Evolutionary conservation across 306 rosid species (phyloP).

Genomic region (Citrullus mucosospermus): DNA sequence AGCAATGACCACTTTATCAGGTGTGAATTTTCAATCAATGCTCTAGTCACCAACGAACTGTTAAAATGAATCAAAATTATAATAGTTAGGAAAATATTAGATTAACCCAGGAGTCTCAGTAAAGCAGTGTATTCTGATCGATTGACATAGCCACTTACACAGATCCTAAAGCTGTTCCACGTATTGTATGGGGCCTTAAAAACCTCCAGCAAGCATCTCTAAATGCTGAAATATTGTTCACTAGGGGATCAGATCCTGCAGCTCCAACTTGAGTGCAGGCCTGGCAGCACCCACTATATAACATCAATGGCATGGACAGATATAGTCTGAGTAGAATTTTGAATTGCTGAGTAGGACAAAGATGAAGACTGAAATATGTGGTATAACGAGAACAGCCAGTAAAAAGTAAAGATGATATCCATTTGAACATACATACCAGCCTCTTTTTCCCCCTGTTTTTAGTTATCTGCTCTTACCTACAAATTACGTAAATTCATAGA

Average conservation of each 20-base stretch:
- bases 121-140: neutral
- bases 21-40: slow-evolving; percentile 79
- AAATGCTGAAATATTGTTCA: slow-evolving; percentile 41
- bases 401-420: neutral
- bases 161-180: slow-evolving; percentile 87
- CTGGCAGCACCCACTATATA: slow-evolving; percentile 37
- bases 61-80: slow-evolving; percentile 11
- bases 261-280: slow-evolving; percentile 77
- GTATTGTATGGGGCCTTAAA: slow-evolving; percentile 90
- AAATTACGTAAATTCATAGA: neutral
- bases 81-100: neutral
- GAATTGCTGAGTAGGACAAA: neutral
- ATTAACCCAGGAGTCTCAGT: neutral
- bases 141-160: slow-evolving; percentile 31
- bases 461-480: neutral
- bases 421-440: neutral
- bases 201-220: slow-evolving; percentile 97
- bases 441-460: neutral
- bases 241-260: slow-evolving; percentile 58
- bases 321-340: neutral
- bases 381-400: neutral
- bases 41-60: slow-evolving; percentile 92
- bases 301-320: slow-evolving; percentile 17
- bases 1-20: slow-evolving; percentile 90
- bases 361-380: neutral